These are phyloP conservation scores for Stagonosporopsis tanaceti DNA, from an alignment of 2,329 filamentous ascomycete genomes.

Conservation along the genomic window DNA sequence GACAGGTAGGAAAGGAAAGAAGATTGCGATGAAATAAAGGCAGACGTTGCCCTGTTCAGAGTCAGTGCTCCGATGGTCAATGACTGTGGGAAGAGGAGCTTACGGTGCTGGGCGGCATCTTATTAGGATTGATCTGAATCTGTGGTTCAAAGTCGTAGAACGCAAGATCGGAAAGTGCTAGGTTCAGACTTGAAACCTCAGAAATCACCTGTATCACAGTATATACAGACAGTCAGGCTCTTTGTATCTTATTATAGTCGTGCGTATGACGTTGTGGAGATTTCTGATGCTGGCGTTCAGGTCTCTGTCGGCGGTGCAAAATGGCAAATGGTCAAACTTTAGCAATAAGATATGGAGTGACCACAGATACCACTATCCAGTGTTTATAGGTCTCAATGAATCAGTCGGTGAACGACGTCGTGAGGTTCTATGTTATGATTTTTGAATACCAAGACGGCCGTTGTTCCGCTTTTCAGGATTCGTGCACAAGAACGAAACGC, in stretches of 20 bases:
- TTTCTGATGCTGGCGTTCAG: background rate
- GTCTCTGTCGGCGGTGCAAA: background rate
- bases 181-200: background rate
- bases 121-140: background rate
- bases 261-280: background rate
- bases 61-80: background rate
- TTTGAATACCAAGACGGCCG: constrained; percentile 8
- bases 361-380: background rate
- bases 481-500: background rate
- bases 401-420: constrained; percentile 21
- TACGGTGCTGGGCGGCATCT: background rate
- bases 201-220: background rate
- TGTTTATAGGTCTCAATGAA: background rate
- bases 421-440: constrained; percentile 5
- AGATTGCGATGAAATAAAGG: constrained; percentile 45
- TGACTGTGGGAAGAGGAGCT: background rate
- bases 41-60: constrained; percentile 29
- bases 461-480: constrained; percentile 6
- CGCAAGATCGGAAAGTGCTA: background rate
- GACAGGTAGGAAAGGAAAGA: constrained; percentile 52
- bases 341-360: background rate
- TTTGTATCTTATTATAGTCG: background rate
- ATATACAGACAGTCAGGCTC: background rate
- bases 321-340: background rate
- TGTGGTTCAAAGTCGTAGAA: background rate